Evolutionary conservation across 805 yeast species (phyloP), one percentile per base, ranked within the genome.

Genomic region (Blastobotrys mokoenaii): DNA sequence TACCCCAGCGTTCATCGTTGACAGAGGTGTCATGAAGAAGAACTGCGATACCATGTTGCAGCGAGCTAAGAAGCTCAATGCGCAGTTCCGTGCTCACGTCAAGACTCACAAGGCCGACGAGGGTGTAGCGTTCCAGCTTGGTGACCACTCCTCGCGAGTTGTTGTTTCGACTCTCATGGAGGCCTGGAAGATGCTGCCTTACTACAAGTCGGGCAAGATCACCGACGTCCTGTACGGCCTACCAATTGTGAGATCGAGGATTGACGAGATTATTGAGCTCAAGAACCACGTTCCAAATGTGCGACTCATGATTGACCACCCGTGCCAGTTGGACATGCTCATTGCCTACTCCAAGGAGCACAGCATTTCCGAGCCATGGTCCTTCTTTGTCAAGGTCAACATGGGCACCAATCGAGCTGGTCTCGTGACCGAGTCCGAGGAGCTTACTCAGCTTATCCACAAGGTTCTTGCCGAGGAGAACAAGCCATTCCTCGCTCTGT

Each of bases 321-420:
- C 61, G 2, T 76, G 69, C 1, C 93, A 84, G 54, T 53, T 84
- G 36, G 70, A 71, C 1, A 61, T 68, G 8, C 61, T 83, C 49
- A 60, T 58, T 1, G 59, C 65, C 0, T 78, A 60, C 56, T 63
- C 64, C 36, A 52, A 49, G 10, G 40, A 34, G 3, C 51, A 61
- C 35, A 52, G 63, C 15, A 30, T 42, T 1, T 35, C 53, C 5
- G 25, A 60, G 37, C 68, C 69, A 47, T 82, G 89, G 87, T 73
- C 80, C 1, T 60, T 82, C 1, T 82, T 80, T 52, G 59, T 84
- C 44, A 84, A 84, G 60, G 68, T 84, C 35, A 79, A 84, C 54
- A 73, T 78, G 71, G 93, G 93, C 1, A 77, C 83, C 2, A 66
- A 76, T 47, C 64, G 94, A 46, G 93, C 93, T 2, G 94, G 94